Evolutionary conservation across 1,284 basidiomycete genomes (phyloP).

Genomic region (Ceratobasidium sp.): DNA sequence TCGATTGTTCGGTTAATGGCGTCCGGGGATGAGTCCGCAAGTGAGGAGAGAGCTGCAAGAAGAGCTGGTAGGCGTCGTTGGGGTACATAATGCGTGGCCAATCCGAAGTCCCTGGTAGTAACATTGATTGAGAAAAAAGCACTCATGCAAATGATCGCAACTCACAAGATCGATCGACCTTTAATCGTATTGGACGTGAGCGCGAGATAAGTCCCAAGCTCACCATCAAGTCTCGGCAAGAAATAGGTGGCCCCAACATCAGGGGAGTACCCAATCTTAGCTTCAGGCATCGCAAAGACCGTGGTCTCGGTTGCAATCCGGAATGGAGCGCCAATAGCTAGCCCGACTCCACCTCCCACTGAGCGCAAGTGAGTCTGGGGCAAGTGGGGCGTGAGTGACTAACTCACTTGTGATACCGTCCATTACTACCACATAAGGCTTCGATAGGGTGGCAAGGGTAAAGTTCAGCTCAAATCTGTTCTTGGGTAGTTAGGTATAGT

Average conservation of each 20-base stretch:
- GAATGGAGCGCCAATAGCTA: conserved; percentile 89
- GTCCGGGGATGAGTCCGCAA: conserved; percentile 64
- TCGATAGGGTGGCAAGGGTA: conserved; percentile 78
- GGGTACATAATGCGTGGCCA: conserved; percentile 91
- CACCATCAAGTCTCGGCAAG: conserved; percentile 89
- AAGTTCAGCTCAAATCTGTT: conserved; percentile 91
- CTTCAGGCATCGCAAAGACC: conserved; percentile 96
- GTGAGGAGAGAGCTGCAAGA: conserved; percentile 66
- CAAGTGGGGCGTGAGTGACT: conserved; percentile 32
- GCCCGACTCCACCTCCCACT: conserved; percentile 98
- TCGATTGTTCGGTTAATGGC: conserved; percentile 70
- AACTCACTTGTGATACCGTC: conserved; percentile 90
- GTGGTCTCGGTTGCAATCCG: conserved; percentile 96
- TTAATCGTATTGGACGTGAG: conserved; percentile 80
- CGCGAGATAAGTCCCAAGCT: conserved; percentile 93
- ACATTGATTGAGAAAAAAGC: conserved; percentile 7
- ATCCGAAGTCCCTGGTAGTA: conserved; percentile 77
- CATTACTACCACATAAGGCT: conserved; percentile 90
- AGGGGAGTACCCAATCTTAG: conserved; percentile 83
- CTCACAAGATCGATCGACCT: conserved; percentile 57
- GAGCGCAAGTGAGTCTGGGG: conserved; percentile 41
- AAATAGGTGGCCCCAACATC: conserved; percentile 95
- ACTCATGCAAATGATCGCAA: conserved; percentile 34
- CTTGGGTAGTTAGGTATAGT: conserved; percentile 34
- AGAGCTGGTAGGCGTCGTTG: conserved; percentile 78